Evolutionary conservation across 2,329 filamentous ascomycete species (phyloP).

Genomic region (Fusarium burgessii): DNA sequence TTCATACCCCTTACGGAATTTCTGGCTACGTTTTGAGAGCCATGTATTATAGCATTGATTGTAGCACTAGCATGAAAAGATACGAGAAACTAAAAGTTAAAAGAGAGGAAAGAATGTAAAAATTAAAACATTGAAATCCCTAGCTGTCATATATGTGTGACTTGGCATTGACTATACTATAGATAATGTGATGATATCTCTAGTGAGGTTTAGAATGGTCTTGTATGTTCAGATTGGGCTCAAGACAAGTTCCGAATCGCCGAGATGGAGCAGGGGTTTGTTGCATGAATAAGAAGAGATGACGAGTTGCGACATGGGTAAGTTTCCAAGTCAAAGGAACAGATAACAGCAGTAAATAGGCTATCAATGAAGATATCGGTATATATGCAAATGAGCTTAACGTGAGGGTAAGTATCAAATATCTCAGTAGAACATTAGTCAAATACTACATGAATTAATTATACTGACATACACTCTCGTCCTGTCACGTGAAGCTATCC

Average conservation of each 20-base stretch:
- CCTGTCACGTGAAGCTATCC: constrained; percentile 50
- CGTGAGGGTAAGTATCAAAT: not conserved
- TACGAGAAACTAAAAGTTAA: constrained; percentile 33
- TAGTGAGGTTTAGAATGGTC: not conserved
- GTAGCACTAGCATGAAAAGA: constrained; percentile 48
- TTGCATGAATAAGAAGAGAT: constrained; percentile 23
- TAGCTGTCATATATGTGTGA: not conserved
- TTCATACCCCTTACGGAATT: constrained; percentile 48
- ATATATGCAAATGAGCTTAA: not conserved
- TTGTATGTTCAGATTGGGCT: not conserved
- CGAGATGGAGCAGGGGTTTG: constrained; percentile 15
- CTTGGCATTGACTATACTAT: not conserved
- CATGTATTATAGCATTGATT: constrained; percentile 53
- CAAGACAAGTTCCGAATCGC: constrained; percentile 16
- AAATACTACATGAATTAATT: too few relatives aligned
- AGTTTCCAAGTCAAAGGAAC: not conserved
- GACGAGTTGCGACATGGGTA: constrained; percentile 10
- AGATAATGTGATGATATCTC: not conserved
- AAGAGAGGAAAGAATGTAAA: constrained; percentile 30
- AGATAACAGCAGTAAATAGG: not conserved
- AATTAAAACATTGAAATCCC: constrained; percentile 19
- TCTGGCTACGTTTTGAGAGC: constrained; percentile 46
- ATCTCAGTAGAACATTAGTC: not conserved
- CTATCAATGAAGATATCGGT: not conserved
- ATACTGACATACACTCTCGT: constrained; percentile 36